phyloP scores from a whole-genome alignment of 352 stramenopile species.

The Plasmopara viticola region DNA sequence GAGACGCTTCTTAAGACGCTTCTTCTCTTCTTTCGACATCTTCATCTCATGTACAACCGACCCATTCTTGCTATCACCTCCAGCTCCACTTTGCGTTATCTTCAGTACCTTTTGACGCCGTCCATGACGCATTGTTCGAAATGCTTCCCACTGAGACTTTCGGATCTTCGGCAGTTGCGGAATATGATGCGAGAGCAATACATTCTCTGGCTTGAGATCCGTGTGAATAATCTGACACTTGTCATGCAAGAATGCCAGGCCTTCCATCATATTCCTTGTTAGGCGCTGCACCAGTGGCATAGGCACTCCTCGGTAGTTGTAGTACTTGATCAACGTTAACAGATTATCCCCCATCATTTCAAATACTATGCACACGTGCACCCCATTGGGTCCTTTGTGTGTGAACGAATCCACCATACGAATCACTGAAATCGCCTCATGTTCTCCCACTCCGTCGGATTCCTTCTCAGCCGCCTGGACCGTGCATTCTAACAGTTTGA shows the following conservation, averaged over 20 bases:
- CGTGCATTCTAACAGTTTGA: constrained; percentile 93
- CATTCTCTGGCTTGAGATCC: constrained; percentile 99
- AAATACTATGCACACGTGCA: constrained; percentile 98
- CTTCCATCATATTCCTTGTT: constrained; percentile 92
- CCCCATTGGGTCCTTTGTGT: constrained; percentile 93
- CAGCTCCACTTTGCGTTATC: constrained; percentile 3
- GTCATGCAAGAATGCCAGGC: constrained; percentile 95
- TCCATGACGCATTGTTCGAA: constrained; percentile 28
- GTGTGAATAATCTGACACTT: constrained; percentile 99
- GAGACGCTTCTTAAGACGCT: constrained; percentile 91
- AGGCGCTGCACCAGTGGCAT: constrained; percentile 93
- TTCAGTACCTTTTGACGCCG: constrained; percentile 38
- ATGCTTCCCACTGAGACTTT: constrained; percentile 49
- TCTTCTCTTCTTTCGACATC: constrained; percentile 87
- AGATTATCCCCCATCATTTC: constrained; percentile 98
- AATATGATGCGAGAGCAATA: constrained; percentile 87
- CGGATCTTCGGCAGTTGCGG: constrained; percentile 61
- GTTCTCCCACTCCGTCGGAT: constrained; percentile 12
- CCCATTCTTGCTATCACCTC: constrained; percentile 2
- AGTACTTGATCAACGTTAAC: constrained; percentile 98
- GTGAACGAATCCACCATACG: constrained; percentile 93
- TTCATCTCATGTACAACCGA: constrained; percentile 3
- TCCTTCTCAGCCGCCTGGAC: constrained; percentile 44
- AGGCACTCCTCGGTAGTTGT: constrained; percentile 97
- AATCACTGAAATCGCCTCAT: constrained; percentile 47